These are phyloP conservation scores for Omphalea diandra DNA, from an alignment of 441 rosid genomes.

Conservation along the genomic window DNA sequence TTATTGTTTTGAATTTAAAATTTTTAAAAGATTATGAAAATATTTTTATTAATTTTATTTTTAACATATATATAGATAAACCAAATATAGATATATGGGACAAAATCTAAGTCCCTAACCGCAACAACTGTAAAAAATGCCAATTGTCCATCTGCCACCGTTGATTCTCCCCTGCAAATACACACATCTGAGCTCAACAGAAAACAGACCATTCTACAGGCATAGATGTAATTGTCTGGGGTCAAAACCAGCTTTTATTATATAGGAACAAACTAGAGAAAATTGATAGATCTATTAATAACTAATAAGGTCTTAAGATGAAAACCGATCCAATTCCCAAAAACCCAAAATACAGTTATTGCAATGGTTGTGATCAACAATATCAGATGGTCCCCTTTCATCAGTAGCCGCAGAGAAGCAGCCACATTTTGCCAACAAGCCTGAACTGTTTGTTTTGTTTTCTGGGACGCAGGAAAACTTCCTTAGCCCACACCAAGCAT, in stretches of 20 bases:
- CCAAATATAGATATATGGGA: no score
- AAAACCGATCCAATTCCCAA: constrained; percentile 1
- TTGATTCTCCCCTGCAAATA: not conserved
- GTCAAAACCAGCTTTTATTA: not conserved
- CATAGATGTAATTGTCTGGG: not conserved
- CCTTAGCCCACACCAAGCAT: not conserved
- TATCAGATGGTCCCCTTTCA: constrained; percentile 25
- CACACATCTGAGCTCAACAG: constrained; percentile 1
- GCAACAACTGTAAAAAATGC: constrained; percentile 3
- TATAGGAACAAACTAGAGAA: not conserved
- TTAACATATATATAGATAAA: no score
- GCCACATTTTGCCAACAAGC: constrained; percentile 16
- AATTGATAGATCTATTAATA: constrained; percentile 1
- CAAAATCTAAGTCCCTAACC: no score
- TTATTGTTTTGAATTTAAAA: no score
- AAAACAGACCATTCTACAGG: not conserved
- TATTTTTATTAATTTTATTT: no score
- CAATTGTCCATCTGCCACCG: not conserved
- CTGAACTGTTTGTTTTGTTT: constrained; percentile 5
- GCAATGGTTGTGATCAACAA: constrained; percentile 5
- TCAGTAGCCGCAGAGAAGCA: constrained; percentile 23
- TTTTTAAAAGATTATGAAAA: no score
- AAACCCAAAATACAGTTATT: not conserved
- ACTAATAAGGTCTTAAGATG: not conserved
- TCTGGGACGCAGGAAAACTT: constrained; percentile 10